Evolutionary conservation across 2,329 filamentous ascomycete genomes (phyloP), one percentile per base, ranked within the genome.

Genomic region (Exophiala dermatitidis): DNA sequence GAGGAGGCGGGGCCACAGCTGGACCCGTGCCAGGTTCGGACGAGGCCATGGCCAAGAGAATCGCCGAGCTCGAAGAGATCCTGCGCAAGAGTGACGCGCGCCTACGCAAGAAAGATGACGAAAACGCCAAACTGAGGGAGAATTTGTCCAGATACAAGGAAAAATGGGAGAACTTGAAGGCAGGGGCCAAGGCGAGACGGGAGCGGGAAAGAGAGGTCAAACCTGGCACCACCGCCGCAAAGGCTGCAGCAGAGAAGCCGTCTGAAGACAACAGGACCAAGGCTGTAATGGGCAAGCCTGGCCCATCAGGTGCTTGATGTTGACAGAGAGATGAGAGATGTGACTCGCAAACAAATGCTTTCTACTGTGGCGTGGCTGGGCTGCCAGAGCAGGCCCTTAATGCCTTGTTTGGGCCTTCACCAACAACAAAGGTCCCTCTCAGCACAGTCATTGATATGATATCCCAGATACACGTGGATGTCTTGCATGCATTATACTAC

Each of bases 141-240:
- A 75, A 79, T 4, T 67, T 84, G 9, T 73, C 69, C 0, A 71
- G 76, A 52, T 86, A 86, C 65, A 67, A 80, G 47, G 79, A 83
- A 52, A 77, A 81, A 54, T 87, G 83, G 82, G 83, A 86, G 67
- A 81, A 80, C 61, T 67, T 88, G 60, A 85, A 86, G 67, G 80
- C 82, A 44, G 80, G 81, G 0, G 83, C 83, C 1, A 78, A 73
- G 60, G 71, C 67, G 9, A 66, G 72, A 52, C 62, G 68, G 48
- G 68, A 69, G 48, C 59, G 64, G n/a, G 58, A 62, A 32, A 19
- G 53, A 6, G 46, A 47, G 29, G 43, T 38, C 12, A 46, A 45
- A 26, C 38, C 28, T 29, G 49, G 32, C 32, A 52, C 41, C 38
- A n/a, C 44, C 6, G 33, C 30, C 19, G 19, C 19, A 4, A 55